These are phyloP conservation scores for Salvia rosmarinus DNA, from an alignment of 257 asterid genomes.

Conservation along the genomic window DNA sequence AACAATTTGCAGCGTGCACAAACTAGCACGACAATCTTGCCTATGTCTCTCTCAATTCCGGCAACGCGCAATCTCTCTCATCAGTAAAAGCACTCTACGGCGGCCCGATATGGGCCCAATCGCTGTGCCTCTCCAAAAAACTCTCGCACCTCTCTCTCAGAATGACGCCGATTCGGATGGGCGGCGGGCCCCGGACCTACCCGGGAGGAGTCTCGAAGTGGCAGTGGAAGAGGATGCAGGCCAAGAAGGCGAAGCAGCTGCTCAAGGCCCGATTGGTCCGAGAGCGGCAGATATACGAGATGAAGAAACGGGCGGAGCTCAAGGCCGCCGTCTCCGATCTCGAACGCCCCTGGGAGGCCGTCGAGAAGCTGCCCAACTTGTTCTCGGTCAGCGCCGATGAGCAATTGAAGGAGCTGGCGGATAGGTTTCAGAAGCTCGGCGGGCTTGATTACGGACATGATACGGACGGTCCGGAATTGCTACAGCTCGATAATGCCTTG, in stretches of 20 bases:
- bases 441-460: conserved; percentile 99
- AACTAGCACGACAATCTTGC: conserved; percentile 44
- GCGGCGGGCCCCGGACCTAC: conserved; percentile 96
- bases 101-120: conserved; percentile 27
- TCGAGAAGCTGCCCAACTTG: conserved; percentile 79
- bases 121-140: conserved; percentile 44
- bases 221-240: conserved; percentile 99
- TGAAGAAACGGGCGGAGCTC: conserved; percentile 95
- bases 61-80: conserved; percentile 45
- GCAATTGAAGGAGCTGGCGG: conserved; percentile 91
- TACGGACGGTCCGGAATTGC: conserved; percentile 85
- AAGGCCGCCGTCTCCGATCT: conserved; percentile 91
- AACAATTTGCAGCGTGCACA: conserved; percentile 1
- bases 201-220: conserved; percentile 98
- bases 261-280: conserved; percentile 84
- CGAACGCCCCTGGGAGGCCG: conserved; percentile 97
- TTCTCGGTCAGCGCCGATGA: conserved; percentile 93
- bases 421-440: conserved; percentile 93
- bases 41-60: conserved; percentile 43
- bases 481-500: conserved; percentile 53
- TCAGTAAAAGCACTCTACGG: conserved; percentile 45
- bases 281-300: conserved; percentile 89
- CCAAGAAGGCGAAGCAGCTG: conserved; percentile 81
- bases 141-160: conserved; percentile 49
- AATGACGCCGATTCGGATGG: conserved; percentile 75